Percentiles rank a stretch among this genome's conserved stretches.
These are phyloP conservation scores for Sporisorium exsertum DNA, from an alignment of 1,284 basidiomycete genomes.

Conservation along the genomic window DNA sequence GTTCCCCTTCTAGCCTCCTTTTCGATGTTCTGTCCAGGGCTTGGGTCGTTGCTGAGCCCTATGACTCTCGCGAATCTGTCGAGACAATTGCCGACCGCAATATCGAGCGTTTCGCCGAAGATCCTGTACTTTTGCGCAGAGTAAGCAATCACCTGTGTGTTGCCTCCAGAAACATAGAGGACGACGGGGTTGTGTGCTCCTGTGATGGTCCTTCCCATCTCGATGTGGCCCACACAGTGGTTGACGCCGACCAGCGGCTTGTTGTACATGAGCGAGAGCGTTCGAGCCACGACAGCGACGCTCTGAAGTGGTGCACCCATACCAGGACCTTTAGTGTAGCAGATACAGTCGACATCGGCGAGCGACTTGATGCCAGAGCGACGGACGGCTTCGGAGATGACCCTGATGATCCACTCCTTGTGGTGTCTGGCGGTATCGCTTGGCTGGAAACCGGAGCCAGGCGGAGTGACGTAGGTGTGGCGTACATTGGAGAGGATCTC, in stretches of 20 bases:
- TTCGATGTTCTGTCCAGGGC: constrained; percentile 98
- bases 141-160: constrained; percentile 99
- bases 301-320: constrained; percentile 98
- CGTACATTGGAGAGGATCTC: constrained; percentile 75
- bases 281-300: constrained; percentile 93
- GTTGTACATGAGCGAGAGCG: constrained; percentile 84
- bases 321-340: constrained; percentile 98
- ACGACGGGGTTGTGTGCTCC: constrained; percentile 95
- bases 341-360: constrained; percentile 89
- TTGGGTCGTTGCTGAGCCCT: constrained; percentile 92
- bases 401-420: constrained; percentile 87
- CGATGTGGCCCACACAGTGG: constrained; percentile 97
- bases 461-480: constrained; percentile 98
- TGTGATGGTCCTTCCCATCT: constrained; percentile 97
- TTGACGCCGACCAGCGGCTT: constrained; percentile 97
- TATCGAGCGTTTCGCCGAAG: constrained; percentile 98
- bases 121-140: constrained; percentile 93
- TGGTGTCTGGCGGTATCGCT: constrained; percentile 95
- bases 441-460: constrained; percentile 96
- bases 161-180: constrained; percentile 97
- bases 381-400: constrained; percentile 83
- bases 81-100: constrained; percentile 97
- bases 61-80: constrained; percentile 98
- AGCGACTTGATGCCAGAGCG: constrained; percentile 78
- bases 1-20: constrained; percentile 87